Evolutionary conservation across 169 alveolate genomes (phyloP), one percentile per base, ranked within the genome.

Genomic region (Plasmodium coatneyi): DNA sequence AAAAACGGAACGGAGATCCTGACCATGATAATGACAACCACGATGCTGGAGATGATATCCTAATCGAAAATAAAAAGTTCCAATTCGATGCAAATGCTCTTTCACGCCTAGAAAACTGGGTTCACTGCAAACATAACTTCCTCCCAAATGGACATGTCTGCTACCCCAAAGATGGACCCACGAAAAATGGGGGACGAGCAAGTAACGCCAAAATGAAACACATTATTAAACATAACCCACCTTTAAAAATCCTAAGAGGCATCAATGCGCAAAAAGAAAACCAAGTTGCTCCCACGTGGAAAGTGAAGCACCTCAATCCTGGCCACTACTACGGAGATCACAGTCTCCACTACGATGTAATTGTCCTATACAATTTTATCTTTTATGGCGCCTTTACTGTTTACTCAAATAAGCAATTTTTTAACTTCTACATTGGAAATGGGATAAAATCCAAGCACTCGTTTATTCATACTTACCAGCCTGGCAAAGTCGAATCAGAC

Each of bases 301-400:
- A 54, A 36, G 25, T 86, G 70, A 86, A 70, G 28, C 93, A 86
- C 41, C 72, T 66, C 36, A 86, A 86, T 76, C 81, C 52, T 46
- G 93, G 93, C 2, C 36, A 76, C 28, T 86, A 49, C 22, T 84
- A 84, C 66, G 93, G 93, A n/a, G 28, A 7, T 16, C 32, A 76
- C 52, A 74, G 79, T 25, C 28, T 34, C 25, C 93, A 84, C 60
- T 84, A 84, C 71, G 93, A 84, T 30, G 41, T 84, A 52, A 84
- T 84, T 6, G 71, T 84, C 41, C 54, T 84, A 52, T 84, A 84
- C 60, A 84, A 84, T 32, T 72, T 84, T n/a, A 4, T 54, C 3
- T 84, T 30, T 72, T 72, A 84, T 28, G 93, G 93, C 9, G 93
- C 93, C 60, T 84, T 84, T 84, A 84, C 93, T 3, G 70, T 84